A percentile compares a stretch with the other conserved stretches of the same genome.
These are phyloP conservation scores for Atkinsonella hypoxylon DNA, from an alignment of 2,329 filamentous ascomycete species.

Conservation along the genomic window DNA sequence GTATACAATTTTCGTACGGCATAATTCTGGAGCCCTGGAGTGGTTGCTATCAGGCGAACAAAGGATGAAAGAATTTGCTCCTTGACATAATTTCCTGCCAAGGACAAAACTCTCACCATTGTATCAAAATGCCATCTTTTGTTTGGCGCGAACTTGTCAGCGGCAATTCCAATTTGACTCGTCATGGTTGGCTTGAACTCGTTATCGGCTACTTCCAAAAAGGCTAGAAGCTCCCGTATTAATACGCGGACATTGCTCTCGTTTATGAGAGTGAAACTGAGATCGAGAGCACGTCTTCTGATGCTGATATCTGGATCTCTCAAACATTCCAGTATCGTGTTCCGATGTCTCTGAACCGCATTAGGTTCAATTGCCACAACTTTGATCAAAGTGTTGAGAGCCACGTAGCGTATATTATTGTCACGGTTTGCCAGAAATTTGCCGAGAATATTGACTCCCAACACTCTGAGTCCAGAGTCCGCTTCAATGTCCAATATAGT, in stretches of 20 bases:
- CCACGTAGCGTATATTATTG: conserved; percentile 98
- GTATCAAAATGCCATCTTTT: conserved; percentile 99
- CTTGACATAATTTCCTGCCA: conserved; percentile 94
- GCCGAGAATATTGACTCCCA: conserved; percentile 95
- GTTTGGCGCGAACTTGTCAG: conserved; percentile 89
- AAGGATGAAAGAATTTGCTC: conserved; percentile 97
- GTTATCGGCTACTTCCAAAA: conserved; percentile 92
- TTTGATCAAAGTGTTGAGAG: conserved; percentile 93
- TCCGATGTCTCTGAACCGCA: conserved; percentile 90
- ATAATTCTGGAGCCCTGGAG: conserved; percentile 88
- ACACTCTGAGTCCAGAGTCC: conserved; percentile 82
- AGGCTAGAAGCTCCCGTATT: conserved; percentile 84
- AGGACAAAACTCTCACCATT: conserved; percentile 83
- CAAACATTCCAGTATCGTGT: conserved; percentile 93
- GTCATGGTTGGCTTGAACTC: conserved; percentile 99
- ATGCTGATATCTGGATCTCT: conserved; percentile 98
- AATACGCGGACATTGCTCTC: conserved; percentile 90
- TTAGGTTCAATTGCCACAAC: conserved; percentile 97
- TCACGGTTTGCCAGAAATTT: conserved; percentile 98
- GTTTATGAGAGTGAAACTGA: conserved; percentile 97
- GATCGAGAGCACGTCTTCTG: conserved; percentile 81
- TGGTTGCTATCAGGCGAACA: conserved; percentile 87
- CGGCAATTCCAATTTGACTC: conserved; percentile 91
- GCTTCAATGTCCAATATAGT: conserved; percentile 98
- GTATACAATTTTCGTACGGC: conserved; percentile 90